Percentiles rank a stretch among this genome's conserved stretches.
These are phyloP conservation scores for Baudoinia panamericana DNA, from an alignment of 495 filamentous ascomycete species.

Conservation along the genomic window DNA sequence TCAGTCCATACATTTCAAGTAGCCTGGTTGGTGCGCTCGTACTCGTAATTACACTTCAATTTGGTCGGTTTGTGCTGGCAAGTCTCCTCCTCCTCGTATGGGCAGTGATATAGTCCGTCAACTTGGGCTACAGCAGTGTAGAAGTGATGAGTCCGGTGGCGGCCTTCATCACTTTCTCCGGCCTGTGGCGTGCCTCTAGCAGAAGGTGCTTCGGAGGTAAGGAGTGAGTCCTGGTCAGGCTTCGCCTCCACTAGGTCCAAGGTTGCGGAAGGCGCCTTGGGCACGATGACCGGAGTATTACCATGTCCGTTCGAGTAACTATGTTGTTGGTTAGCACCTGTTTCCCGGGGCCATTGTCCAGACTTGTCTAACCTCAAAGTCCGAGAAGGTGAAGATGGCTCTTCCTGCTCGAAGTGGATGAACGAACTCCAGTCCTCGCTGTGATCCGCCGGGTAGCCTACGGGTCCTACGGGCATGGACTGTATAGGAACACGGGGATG, in stretches of 20 bases:
- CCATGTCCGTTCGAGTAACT: constrained; percentile 1
- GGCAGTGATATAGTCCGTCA: constrained; percentile 84
- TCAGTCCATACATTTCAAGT: neutral
- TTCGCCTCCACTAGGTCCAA: constrained; percentile 5
- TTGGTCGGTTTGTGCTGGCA: constrained; percentile 79
- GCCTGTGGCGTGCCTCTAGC: neutral
- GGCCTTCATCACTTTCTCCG: constrained; percentile 15
- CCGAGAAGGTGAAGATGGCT: neutral
- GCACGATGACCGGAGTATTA: neutral
- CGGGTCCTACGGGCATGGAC: constrained; percentile 1
- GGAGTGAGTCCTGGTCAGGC: neutral
- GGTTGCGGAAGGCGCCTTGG: neutral
- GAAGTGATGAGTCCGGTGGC: constrained; percentile 51
- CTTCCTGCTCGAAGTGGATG: constrained; percentile 10
- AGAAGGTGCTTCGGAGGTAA: neutral
- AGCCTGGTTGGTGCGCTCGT: constrained; percentile 32
- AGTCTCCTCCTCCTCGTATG: constrained; percentile 50
- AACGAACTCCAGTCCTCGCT: constrained; percentile 13
- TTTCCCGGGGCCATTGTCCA: no score
- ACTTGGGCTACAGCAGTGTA: constrained; percentile 57
- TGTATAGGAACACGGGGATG: neutral
- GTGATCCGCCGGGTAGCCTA: constrained; percentile 2
- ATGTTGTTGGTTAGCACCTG: neutral
- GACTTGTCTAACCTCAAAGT: constrained; percentile 12
- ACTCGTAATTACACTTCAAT: constrained; percentile 97